Evolutionary conservation across 331 rosid genomes (phyloP).

Genomic region (Malus hybrid): DNA sequence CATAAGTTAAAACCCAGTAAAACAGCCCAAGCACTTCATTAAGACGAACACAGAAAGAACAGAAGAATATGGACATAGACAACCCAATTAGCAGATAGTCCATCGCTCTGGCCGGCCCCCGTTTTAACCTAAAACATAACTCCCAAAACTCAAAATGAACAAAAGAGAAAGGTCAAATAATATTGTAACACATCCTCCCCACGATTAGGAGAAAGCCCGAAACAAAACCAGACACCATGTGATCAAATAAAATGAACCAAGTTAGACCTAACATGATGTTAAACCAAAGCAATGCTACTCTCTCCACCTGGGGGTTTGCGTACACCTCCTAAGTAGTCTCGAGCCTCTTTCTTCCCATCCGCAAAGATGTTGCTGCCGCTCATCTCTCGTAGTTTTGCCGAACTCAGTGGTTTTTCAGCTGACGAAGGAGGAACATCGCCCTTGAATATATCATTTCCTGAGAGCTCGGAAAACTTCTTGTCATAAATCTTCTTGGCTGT

Average conservation of each 20-base stretch:
- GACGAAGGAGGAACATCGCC: conserved; percentile 67
- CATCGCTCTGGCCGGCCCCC: conserved; percentile 41
- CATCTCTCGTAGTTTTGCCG: conserved; percentile 81
- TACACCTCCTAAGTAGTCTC: conserved; percentile 87
- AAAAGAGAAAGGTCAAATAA: conserved; percentile 45
- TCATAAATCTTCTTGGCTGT: conserved; percentile 79
- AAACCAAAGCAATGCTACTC: conserved; percentile 98
- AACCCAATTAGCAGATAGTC: conserved; percentile 64
- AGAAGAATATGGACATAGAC: conserved; percentile 64
- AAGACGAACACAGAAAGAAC: conserved; percentile 35
- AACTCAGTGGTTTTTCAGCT: conserved; percentile 69
- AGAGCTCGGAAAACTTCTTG: conserved; percentile 67
- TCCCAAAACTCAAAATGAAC: conserved; percentile 59
- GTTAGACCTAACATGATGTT: conserved; percentile 62
- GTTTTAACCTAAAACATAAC: conserved; percentile 49
- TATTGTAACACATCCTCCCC: conserved; percentile 45
- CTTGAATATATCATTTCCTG: conserved; percentile 82
- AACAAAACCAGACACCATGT: conserved; percentile 46
- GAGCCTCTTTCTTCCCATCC: conserved; percentile 85
- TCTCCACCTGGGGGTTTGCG: conserved; percentile 99
- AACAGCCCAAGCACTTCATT: conserved; percentile 57
- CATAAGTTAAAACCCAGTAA: conserved; percentile 11
- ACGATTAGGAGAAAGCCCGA: conserved; percentile 44
- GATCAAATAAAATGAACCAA: conserved; percentile 30
- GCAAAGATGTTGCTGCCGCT: conserved; percentile 94